Evolutionary conservation across 768 basidiomycete species (phyloP), one percentile per base, ranked within the genome.

Genomic region (Trichaptum fuscoviolaceum): DNA sequence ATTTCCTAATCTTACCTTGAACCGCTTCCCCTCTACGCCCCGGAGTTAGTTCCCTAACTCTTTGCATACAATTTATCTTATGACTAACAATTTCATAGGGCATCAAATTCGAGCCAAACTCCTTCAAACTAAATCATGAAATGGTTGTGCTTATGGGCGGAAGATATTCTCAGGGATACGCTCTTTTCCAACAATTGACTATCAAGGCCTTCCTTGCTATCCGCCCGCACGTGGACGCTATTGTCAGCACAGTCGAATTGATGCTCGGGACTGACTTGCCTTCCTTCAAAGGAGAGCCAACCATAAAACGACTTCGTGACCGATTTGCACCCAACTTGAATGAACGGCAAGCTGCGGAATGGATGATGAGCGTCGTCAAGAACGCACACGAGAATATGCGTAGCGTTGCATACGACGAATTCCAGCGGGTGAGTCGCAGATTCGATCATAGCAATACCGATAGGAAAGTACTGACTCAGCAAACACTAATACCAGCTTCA

Each of bases 101-200:
- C 67, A 92, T 99, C 77, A 99, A 99, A 83, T 99, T 99, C 74
- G 97, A 99, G 74, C 96, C 97, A 0, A 91, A 83, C 74, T 96
- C 95, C 12, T 99, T 99, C 88, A 99, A 99, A 79, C 85, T 99
- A 62, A 97, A 94, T 67, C 96, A 98, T 75, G 97, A 99, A 76
- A 99, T 99, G 97, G 92, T 99, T 20, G 84, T 92, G 17, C 80
- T 99, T 35, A 99, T 99, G 97, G 97, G 97, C 62, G 97, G 97
- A 10, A 85, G 92, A 70, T 85, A 91, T 73, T 96, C 94, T 0
- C 92, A 96, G 77, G 97, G 97, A 23, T 99, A 96, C 77, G 89
- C 91, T 65, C 84, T 95, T 52, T 99, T 99, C 82, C 90, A 92
- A 72, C 92, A 93, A 73, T 85, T 99, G 36, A 93, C 93, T 2